Evolutionary conservation across 2,329 filamentous ascomycete species (phyloP).

Genomic region (Catunica adiposa): DNA sequence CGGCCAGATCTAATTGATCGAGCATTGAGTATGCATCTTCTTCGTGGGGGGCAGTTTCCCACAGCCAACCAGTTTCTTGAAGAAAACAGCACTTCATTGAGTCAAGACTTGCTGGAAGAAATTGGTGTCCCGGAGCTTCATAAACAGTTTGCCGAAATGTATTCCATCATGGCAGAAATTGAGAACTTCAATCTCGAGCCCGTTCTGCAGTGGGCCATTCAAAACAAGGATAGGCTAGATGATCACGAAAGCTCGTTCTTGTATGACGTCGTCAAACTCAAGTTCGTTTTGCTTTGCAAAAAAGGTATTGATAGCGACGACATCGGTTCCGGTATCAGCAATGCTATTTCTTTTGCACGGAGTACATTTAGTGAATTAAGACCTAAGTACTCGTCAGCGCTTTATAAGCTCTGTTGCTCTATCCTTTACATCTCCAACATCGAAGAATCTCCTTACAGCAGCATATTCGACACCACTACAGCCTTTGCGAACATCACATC

Average conservation of each 20-base stretch:
- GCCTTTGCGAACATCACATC: constrained; percentile 70
- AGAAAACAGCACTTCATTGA: constrained; percentile 32
- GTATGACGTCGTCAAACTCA: constrained; percentile 80
- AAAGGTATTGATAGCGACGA: constrained; percentile 38
- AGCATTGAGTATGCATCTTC: constrained; percentile 88
- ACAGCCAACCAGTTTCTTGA: constrained; percentile 73
- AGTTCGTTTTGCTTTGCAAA: constrained; percentile 78
- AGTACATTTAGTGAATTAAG: constrained; percentile 60
- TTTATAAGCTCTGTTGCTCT: constrained; percentile 64
- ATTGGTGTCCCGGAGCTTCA: constrained; percentile 41
- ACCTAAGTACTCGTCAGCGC: constrained; percentile 57
- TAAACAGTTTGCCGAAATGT: constrained; percentile 74
- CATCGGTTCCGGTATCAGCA: constrained; percentile 36
- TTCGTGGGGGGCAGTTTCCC: constrained; percentile 83
- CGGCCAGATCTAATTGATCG: constrained; percentile 70
- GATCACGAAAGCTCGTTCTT: constrained; percentile 79
- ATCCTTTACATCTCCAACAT: constrained; percentile 68
- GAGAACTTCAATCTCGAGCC: constrained; percentile 49
- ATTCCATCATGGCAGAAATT: constrained; percentile 50
- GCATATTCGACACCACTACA: constrained; percentile 56
- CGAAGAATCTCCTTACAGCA: constrained; percentile 56
- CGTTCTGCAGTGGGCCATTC: constrained; percentile 73
- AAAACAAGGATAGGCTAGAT: constrained; percentile 56
- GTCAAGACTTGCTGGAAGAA: constrained; percentile 19
- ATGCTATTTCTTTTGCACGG: constrained; percentile 62